Evolutionary conservation across 805 yeast species (phyloP), one percentile per base, ranked within the genome.

Genomic region (Wickerhamiella qilinensis): DNA sequence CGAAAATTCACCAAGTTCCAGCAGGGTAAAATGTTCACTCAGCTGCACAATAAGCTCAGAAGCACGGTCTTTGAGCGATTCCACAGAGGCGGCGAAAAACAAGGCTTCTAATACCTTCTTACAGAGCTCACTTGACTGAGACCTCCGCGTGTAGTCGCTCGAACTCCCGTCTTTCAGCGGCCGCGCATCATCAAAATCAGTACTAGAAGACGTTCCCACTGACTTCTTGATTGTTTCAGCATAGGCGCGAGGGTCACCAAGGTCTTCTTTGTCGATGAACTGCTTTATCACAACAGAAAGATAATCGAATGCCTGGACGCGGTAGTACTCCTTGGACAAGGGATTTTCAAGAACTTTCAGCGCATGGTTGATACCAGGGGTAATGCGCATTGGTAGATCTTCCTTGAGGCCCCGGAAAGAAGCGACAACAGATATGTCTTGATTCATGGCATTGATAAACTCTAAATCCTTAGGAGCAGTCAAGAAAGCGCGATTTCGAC

Each of bases 401-500:
- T 62, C 64, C 0, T 63, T 53, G 35, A 84, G 56, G 1, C 94
- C 94, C 45, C 81, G 76, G 30, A 88, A 70, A 34, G 66, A 65
- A 54, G 88, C 73, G 37, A 73, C 55, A 0, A 88, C 85, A 15
- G 72, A 64, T 7, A 82, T 63, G 43, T 81, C 81, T 48, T 79
- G 83, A 41, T 77, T 77, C 15, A 43, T 63, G 11, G 56, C 54
- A 1, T 71, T 63, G 42, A 68, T 68, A 1, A 72, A 59, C 35
- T 66, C 63, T 47, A 91, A 62, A 40, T 80, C 77, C 32, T 70
- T 62, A 30, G 86, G 84, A 2, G 93, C 79, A 40, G 73, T 74
- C 49, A 91, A 67, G 53, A 84, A 83, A 38, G 78, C 75, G 48
- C 95, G 75, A 51, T 91, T 91, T 53, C 98, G 71, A 2, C 99